Percentiles rank a stretch among this genome's conserved stretches.
phyloP scores from a whole-genome alignment of 176 grass and related monocot genomes.

The Cenchrus americanus region DNA sequence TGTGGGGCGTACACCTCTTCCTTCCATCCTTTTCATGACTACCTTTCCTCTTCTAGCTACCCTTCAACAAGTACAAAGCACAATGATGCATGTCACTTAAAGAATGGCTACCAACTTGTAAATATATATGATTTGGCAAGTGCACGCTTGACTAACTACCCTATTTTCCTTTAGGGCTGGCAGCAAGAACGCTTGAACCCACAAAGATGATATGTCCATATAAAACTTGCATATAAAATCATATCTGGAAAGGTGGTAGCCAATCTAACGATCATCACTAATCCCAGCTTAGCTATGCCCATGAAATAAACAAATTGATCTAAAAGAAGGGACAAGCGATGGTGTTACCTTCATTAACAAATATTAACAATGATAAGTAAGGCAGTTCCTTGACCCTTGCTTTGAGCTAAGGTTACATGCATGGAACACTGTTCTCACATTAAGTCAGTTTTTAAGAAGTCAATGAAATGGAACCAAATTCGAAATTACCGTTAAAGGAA shows the following conservation, averaged over 20 bases:
- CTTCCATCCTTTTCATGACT: conserved; percentile 39
- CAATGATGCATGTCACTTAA: conserved; percentile 46
- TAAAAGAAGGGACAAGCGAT: conserved; percentile 38
- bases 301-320: conserved; percentile 24
- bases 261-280: conserved; percentile 32
- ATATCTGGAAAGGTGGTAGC: conserved; percentile 41
- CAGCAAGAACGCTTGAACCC: conserved; percentile 26
- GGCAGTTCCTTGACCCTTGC: conserved; percentile 11
- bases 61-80: conserved; percentile 49
- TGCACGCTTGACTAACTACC: conserved; percentile 53
- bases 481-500: background rate
- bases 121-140: conserved; percentile 40
- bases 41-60: conserved; percentile 39
- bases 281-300: conserved; percentile 20
- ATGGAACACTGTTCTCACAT: background rate
- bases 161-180: conserved; percentile 38
- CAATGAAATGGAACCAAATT: background rate
- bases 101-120: conserved; percentile 43
- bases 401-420: conserved; percentile 29
- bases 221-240: conserved; percentile 32
- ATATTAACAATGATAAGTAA: conserved; percentile 1
- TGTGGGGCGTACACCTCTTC: conserved; percentile 4
- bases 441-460: background rate
- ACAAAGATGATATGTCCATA: conserved; percentile 30
- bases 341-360: conserved; percentile 33